Evolutionary conservation across 805 yeast genomes (phyloP).

Genomic region (Candida vaughaniae): DNA sequence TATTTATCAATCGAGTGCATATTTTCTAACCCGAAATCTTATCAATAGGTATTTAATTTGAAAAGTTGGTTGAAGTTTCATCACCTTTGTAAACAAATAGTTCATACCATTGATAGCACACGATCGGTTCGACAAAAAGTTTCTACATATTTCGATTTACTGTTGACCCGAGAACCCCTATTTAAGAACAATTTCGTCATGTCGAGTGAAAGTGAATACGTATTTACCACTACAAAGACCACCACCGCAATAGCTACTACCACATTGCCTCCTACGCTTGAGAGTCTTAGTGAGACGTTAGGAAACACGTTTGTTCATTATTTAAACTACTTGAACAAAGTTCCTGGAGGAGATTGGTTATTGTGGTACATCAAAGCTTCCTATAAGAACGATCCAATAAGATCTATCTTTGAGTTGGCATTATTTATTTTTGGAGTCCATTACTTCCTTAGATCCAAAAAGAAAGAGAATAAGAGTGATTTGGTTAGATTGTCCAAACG

Average conservation of each 20-base stretch:
- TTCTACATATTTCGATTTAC: too few species aligned
- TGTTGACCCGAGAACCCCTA: too few species aligned
- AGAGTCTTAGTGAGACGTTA: constrained; percentile 31
- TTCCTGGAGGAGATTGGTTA: constrained; percentile 60
- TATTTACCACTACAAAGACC: constrained; percentile 22
- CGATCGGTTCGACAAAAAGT: too few species aligned
- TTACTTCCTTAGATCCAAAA: constrained; percentile 77
- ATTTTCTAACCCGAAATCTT: too few species aligned
- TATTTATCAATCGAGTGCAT: too few species aligned
- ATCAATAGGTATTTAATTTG: too few species aligned
- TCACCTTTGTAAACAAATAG: too few species aligned
- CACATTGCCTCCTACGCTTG: constrained; percentile 38
- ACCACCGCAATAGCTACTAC: constrained; percentile 27
- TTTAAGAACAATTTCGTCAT: too few species aligned
- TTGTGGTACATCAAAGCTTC: constrained; percentile 78
- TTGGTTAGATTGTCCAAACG: constrained; percentile 54
- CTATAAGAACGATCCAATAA: constrained; percentile 88
- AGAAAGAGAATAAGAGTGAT: constrained; percentile 71
- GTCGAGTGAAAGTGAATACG: constrained; percentile 12
- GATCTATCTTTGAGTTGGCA: constrained; percentile 78
- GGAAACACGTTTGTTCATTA: constrained; percentile 34
- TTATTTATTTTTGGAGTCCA: constrained; percentile 78
- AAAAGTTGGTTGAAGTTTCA: too few species aligned
- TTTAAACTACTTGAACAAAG: constrained; percentile 31
- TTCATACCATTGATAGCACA: too few species aligned